phyloP scores from a whole-genome alignment of 2,329 filamentous ascomycete genomes.

The Cylindrodendrum hubeiense region DNA sequence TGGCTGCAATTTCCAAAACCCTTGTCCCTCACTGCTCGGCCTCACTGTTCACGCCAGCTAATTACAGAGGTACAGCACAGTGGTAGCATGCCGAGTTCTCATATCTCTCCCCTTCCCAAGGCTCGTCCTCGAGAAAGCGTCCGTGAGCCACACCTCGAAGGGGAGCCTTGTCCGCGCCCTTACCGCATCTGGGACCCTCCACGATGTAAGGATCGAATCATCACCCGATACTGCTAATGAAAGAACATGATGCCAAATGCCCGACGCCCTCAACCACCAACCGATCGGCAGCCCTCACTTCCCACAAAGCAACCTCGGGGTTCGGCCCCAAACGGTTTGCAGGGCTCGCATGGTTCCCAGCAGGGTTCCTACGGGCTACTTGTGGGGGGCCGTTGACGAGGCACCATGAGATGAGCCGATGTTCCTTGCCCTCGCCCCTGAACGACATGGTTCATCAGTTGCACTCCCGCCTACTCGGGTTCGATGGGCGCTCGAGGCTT shows the following conservation, averaged over 20 bases:
- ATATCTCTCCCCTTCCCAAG: constrained; percentile 3
- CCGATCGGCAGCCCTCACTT: neutral
- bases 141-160: constrained; percentile 9
- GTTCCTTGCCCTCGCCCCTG: constrained; percentile 19
- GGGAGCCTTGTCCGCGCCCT: constrained; percentile 4
- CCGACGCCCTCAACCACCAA: constrained; percentile 1
- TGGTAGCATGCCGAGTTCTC: neutral
- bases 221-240: constrained; percentile 16
- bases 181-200: constrained; percentile 9
- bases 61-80: neutral
- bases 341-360: neutral
- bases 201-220: constrained; percentile 22
- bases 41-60: neutral
- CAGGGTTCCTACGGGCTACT: neutral
- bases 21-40: neutral
- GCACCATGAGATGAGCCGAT: constrained; percentile 23
- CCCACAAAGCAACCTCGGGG: constrained; percentile 1
- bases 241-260: constrained; percentile 8
- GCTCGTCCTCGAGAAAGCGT: neutral
- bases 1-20: constrained; percentile 13
- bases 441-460: neutral
- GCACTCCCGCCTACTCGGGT: constrained; percentile 15
- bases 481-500: constrained; percentile 1
- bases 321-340: constrained; percentile 2
- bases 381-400: constrained; percentile 27